phyloP scores from a whole-genome alignment of 495 filamentous ascomycete genomes.

The Tuber umbilicatum region DNA sequence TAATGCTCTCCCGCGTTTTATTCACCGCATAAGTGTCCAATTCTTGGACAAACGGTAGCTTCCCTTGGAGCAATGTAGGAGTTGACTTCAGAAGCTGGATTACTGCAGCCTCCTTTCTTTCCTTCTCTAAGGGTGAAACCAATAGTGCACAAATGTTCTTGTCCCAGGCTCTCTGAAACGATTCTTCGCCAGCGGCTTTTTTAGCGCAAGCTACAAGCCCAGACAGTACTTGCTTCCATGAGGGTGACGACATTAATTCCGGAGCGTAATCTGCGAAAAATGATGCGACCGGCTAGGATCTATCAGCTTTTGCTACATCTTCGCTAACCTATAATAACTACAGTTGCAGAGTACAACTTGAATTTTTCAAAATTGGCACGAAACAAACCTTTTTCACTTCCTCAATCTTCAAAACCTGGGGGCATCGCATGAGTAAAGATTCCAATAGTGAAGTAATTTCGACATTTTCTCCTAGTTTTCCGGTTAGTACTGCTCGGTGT shows the following conservation, averaged over 20 bases:
- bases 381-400: conserved; percentile 13
- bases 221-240: conserved; percentile 17
- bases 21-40: conserved; percentile 32
- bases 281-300: not conserved
- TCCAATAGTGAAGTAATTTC: conserved; percentile 21
- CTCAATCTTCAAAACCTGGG: conserved; percentile 6
- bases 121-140: conserved; percentile 18
- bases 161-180: conserved; percentile 27
- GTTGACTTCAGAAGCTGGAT: conserved; percentile 18
- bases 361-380: not conserved
- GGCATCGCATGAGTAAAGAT: not conserved
- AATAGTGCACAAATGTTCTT: conserved; percentile 21
- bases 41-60: conserved; percentile 18
- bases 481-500: not conserved
- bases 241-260: conserved; percentile 18
- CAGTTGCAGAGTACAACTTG: too few species aligned
- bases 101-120: conserved; percentile 28
- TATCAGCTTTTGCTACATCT: conserved; percentile 1
- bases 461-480: conserved; percentile 2
- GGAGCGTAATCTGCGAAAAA: conserved; percentile 28
- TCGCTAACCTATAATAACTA: too few species aligned
- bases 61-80: conserved; percentile 13
- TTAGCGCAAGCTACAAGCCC: conserved; percentile 28
- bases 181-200: conserved; percentile 5
- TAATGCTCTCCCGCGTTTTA: conserved; percentile 31